Base-by-base conservation (phyloP, 1,284 basidiomycete species). In the Fomitopsis betulina region DNA sequence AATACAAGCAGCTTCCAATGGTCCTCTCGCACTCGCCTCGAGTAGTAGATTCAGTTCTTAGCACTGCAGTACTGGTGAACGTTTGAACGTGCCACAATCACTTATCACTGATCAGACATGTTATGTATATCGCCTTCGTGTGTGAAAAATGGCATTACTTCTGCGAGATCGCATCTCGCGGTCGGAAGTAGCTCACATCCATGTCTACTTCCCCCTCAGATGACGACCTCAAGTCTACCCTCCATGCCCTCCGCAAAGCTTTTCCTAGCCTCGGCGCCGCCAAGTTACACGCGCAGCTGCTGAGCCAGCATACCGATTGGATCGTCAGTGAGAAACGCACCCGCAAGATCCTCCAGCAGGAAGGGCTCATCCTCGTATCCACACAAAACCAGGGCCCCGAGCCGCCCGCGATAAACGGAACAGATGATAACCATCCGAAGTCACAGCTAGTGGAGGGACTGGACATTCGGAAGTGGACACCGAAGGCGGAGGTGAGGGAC, bases 281-380 rank as follows among this genome's bases (percentile, higher is more conserved):
- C 4, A 94, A 92, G 73, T 76, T 92, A 1, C 86, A 91, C 59
- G 75, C 80, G 2, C 76, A 83, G 12, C 73, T 94, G 17, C 79
- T 89, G 33, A 68, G 76, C 6, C 73, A 75, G 5, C 74, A 89
- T 63, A 81, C 88, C 1, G 75, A 79, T 21, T 93, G 91, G 91
- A 70, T 79, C 0, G 87, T 94, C 61, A 90, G 88, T 70, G 92
- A 94, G 72, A 93, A 93, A 68, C 81, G 92, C 15, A 81, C 88
- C 9, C 77, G 85, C 56, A 93, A 90, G 70, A 73, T 89, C 49
- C 71, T 91, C 3, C 86, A 89, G 62, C 75, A 66, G 30, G 79
- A 82, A 62, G 85, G 85, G 0, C 75, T 88, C 25, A 70, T 83
- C 8, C 69, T 76, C 13, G 57, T 63, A 6, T 42, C 61, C 30